A percentile compares a stretch with the other conserved stretches of the same genome.
These are phyloP conservation scores for Turritis glabra DNA, from an alignment of 345 rosid genomes.

Conservation along the genomic window DNA sequence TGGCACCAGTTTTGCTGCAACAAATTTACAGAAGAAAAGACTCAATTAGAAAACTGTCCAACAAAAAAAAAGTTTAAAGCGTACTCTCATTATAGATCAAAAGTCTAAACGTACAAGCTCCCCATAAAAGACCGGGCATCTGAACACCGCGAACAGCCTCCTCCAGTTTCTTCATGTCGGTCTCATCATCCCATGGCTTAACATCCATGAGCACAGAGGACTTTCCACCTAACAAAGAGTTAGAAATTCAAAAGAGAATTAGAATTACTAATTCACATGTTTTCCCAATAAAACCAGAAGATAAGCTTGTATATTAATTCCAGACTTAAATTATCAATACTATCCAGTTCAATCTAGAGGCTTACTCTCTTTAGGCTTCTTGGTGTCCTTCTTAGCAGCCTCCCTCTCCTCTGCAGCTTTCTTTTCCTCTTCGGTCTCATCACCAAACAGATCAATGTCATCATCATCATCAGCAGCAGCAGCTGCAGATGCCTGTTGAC, in stretches of 20 bases:
- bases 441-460: conserved; percentile 91
- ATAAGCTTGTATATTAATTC: background rate
- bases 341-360: background rate
- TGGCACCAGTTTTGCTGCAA: conserved; percentile 77
- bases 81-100: background rate
- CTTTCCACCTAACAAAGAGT: conserved; percentile 65
- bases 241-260: background rate
- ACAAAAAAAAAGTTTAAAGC: background rate
- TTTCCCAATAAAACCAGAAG: background rate
- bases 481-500: conserved; percentile 53
- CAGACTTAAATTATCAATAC: background rate
- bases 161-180: conserved; percentile 95
- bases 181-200: conserved; percentile 98
- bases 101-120: conserved; percentile 69
- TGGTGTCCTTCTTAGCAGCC: conserved; percentile 67
- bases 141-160: conserved; percentile 63
- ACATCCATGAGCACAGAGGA: conserved; percentile 90
- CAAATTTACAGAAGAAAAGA: background rate
- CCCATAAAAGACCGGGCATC: conserved; percentile 93
- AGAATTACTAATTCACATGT: background rate
- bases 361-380: conserved; percentile 77
- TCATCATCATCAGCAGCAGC: conserved; percentile 59
- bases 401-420: conserved; percentile 92
- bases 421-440: conserved; percentile 96
- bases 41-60: background rate